phyloP scores from a whole-genome alignment of 2,329 filamentous ascomycete genomes.

The Mollisia scopiformis region DNA sequence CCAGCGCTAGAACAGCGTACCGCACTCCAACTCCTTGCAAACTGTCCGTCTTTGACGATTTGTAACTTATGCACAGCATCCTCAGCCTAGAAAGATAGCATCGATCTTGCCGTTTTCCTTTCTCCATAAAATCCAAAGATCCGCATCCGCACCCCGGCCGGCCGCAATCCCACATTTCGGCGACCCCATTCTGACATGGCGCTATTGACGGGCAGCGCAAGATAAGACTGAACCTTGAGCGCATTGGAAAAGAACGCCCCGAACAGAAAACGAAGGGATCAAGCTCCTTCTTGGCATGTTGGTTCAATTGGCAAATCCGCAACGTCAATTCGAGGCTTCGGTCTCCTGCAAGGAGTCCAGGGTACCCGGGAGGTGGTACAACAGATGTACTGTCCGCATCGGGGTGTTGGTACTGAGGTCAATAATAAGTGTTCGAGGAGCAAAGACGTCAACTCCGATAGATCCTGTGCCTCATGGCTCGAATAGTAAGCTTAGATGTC shows the following conservation, averaged over 20 bases:
- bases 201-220: background rate
- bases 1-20: background rate
- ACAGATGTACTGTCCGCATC: background rate
- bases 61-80: background rate
- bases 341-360: background rate
- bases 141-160: background rate
- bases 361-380: no score
- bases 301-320: no score
- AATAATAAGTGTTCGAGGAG: background rate
- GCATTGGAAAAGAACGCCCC: background rate
- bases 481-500: background rate
- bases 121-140: background rate
- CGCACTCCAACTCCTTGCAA: no score
- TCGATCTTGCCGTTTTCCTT: background rate
- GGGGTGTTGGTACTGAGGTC: background rate
- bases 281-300: background rate
- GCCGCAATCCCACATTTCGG: background rate
- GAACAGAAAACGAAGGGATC: background rate
- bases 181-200: background rate
- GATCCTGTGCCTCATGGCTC: background rate
- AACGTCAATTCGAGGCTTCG: background rate
- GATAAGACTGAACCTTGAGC: background rate
- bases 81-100: background rate
- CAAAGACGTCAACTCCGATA: background rate
- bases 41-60: background rate